phyloP scores from a whole-genome alignment of 495 filamentous ascomycete species.

The Endocarpon pusillum region DNA sequence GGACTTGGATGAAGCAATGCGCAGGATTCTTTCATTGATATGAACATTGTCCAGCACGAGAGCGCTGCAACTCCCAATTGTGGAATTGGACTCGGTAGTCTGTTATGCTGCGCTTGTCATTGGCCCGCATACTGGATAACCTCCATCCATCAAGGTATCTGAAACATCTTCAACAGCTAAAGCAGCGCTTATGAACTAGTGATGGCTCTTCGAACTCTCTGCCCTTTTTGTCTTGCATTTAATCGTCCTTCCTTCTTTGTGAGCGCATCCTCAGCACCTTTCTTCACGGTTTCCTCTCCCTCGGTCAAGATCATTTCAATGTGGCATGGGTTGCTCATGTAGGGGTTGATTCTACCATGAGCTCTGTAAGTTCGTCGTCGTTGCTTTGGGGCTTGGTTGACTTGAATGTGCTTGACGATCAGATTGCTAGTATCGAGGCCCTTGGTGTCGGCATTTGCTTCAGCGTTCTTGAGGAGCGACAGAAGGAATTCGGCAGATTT shows the following conservation, averaged over 20 bases:
- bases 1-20: no score
- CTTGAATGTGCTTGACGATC: slow-evolving; percentile 98
- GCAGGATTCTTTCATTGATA: no score
- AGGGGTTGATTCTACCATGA: slow-evolving; percentile 98
- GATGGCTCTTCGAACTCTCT: slow-evolving; percentile 61
- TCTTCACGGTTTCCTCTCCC: slow-evolving; percentile 78
- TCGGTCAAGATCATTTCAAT: slow-evolving; percentile 99
- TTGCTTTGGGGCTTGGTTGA: slow-evolving; percentile 99
- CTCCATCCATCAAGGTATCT: no score
- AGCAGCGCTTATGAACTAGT: slow-evolving; percentile 58
- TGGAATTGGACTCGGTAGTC: no score
- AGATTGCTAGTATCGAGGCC: slow-evolving; percentile 95
- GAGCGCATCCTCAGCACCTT: slow-evolving; percentile 45
- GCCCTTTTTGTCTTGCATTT: slow-evolving; percentile 75
- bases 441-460: slow-evolving; percentile 98
- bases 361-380: slow-evolving; percentile 96
- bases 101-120: no score
- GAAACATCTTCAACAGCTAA: no score
- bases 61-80: no score
- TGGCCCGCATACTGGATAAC: no score
- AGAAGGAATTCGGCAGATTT: slow-evolving; percentile 98
- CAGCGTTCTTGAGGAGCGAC: slow-evolving; percentile 94
- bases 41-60: no score
- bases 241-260: slow-evolving; percentile 45
- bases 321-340: slow-evolving; percentile 99